These are phyloP conservation scores for Trebouxia sp. DNA, from an alignment of 139 green algal genomes.

Conservation along the genomic window DNA sequence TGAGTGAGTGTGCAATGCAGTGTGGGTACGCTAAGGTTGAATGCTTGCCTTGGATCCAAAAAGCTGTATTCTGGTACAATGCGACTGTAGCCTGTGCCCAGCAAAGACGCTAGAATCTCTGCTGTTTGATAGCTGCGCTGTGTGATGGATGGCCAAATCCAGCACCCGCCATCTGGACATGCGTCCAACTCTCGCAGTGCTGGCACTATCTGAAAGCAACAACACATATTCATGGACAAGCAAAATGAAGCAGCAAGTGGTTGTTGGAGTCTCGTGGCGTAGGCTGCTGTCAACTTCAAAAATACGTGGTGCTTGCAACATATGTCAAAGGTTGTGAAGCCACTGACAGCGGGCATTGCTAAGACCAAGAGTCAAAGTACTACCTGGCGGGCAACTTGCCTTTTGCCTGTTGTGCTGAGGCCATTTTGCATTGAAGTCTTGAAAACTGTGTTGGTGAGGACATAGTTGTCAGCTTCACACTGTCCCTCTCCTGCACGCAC, in stretches of 20 bases:
- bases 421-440: conserved; percentile 65
- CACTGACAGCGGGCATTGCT: not conserved
- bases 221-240: too few relatives aligned
- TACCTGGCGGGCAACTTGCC: conserved; percentile 23
- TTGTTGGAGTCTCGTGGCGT: too few relatives aligned
- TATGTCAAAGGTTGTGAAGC: too few relatives aligned
- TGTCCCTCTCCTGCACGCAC: conserved; percentile 67
- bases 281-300: too few relatives aligned
- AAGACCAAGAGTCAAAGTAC: not conserved
- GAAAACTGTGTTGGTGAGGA: conserved; percentile 71
- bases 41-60: conserved; percentile 37
- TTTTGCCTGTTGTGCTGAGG: conserved; percentile 53
- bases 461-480: conserved; percentile 50
- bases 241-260: not conserved
- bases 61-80: conserved; percentile 76
- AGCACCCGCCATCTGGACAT: conserved; percentile 34
- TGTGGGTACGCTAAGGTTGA: not conserved
- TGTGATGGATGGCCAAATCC: conserved; percentile 53
- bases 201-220: not conserved
- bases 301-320: too few relatives aligned
- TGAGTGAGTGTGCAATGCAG: not conserved
- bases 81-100: conserved; percentile 53
- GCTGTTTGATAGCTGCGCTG: conserved; percentile 67
- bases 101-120: conserved; percentile 59
- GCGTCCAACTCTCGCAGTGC: conserved; percentile 39